Conservation (phyloP, 805 yeast genomes). For the Metschnikowia noctiluminum region DNA sequence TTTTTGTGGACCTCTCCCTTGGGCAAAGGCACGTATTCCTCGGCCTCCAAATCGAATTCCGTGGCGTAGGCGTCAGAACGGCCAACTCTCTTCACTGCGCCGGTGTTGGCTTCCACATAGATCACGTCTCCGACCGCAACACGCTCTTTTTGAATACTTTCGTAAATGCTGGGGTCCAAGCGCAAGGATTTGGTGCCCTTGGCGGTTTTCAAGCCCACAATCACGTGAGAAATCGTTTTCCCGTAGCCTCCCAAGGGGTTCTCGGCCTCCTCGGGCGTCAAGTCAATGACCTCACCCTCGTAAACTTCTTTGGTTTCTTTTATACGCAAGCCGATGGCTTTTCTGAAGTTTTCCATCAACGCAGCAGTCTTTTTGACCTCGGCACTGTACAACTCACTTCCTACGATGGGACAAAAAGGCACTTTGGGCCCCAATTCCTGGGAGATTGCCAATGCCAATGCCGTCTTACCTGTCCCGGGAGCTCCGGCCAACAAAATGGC, state of each 20-base stretch:
- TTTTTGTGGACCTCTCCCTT: conserved; percentile 98
- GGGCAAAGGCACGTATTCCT: conserved; percentile 97
- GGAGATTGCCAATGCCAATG: conserved; percentile 91
- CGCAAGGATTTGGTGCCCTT: conserved; percentile 86
- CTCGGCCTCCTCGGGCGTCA: conserved; percentile 94
- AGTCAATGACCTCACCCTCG: conserved; percentile 96
- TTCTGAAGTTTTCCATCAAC: conserved; percentile 91
- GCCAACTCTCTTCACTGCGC: conserved; percentile 95
- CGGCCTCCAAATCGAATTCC: conserved; percentile 97
- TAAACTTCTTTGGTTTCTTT: conserved; percentile 97
- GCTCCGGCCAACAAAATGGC: conserved; percentile 96
- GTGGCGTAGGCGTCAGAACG: conserved; percentile 98
- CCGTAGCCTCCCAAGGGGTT: conserved; percentile 98
- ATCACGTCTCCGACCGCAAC: conserved; percentile 95
- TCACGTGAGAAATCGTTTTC: conserved; percentile 89
- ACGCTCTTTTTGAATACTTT: conserved; percentile 90
- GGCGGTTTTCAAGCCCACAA: conserved; percentile 89
- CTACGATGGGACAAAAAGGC: conserved; percentile 96
- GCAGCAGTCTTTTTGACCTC: conserved; percentile 97
- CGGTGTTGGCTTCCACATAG: conserved; percentile 95
- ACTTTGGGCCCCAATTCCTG: conserved; percentile 96
- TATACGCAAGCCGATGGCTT: conserved; percentile 93
- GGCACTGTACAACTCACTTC: conserved; percentile 90
- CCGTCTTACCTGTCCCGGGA: conserved; percentile 98
- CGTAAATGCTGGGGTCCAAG: conserved; percentile 89